Conservation (phyloP, 2,329 filamentous ascomycete species). For the Pseudofabraea citricarpa region DNA sequence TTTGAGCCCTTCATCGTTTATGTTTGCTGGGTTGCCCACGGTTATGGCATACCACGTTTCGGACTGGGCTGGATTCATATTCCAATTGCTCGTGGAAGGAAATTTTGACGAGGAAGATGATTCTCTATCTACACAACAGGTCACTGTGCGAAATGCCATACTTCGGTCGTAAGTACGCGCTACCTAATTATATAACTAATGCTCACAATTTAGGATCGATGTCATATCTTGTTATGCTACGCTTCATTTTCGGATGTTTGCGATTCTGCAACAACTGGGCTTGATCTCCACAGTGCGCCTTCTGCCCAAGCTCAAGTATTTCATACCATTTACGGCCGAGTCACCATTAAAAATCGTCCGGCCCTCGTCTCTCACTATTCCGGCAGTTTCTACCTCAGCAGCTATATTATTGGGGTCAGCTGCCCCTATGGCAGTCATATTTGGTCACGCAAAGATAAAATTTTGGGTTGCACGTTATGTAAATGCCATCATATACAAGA, state of each 20-base stretch:
- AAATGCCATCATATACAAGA: slow-evolving; percentile 24
- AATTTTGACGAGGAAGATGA: slow-evolving; percentile 16
- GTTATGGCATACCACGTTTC: slow-evolving; percentile 22
- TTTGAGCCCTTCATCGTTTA: slow-evolving; percentile 12
- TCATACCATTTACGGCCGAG: slow-evolving; percentile 22
- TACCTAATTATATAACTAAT: background rate
- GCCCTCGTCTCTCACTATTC: slow-evolving; percentile 5
- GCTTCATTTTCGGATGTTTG: slow-evolving; percentile 25
- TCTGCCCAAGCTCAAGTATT: slow-evolving; percentile 19
- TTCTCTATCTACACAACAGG: slow-evolving; percentile 8
- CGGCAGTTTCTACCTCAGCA: slow-evolving; percentile 14
- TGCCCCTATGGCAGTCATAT: slow-evolving; percentile 21
- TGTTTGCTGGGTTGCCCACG: slow-evolving; percentile 24
- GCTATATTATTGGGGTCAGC: slow-evolving; percentile 11
- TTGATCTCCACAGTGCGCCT: slow-evolving; percentile 17
- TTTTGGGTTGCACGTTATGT: slow-evolving; percentile 16
- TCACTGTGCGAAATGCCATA: slow-evolving; percentile 3
- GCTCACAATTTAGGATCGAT: slow-evolving; percentile 20
- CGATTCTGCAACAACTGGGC: slow-evolving; percentile 26
- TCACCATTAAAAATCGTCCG: slow-evolving; percentile 21
- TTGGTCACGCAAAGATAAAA: slow-evolving; percentile 19
- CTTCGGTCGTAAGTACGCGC: slow-evolving; percentile 11
- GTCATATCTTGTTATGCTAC: slow-evolving; percentile 18
- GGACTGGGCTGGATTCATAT: slow-evolving; percentile 19
- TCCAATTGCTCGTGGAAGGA: slow-evolving; percentile 17